Percentiles rank a stretch among this genome's conserved stretches.
Conservation (phyloP, 129 eudicot genomes). For the Helianthus tuberosus region DNA sequence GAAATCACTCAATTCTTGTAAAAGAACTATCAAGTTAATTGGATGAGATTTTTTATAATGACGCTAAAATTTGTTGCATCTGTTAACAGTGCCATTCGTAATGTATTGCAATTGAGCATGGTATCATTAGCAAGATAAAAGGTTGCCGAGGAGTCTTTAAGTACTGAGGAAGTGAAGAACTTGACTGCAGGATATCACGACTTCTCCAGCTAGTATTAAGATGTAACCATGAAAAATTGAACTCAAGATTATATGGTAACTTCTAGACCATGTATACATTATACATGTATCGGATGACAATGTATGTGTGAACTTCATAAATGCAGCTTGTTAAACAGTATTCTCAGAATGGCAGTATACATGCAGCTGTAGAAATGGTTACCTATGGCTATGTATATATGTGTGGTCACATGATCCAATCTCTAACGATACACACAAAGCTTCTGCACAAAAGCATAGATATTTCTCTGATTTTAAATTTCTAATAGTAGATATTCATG, state of each 20-base stretch:
- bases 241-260: constrained; percentile 26
- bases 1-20: constrained; percentile 5
- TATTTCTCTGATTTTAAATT: background rate
- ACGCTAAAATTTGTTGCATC: constrained; percentile 15
- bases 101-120: constrained; percentile 51
- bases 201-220: constrained; percentile 23
- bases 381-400: background rate
- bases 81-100: constrained; percentile 67
- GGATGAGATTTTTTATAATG: background rate
- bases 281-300: constrained; percentile 29
- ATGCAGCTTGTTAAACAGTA: constrained; percentile 36
- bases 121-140: constrained; percentile 38
- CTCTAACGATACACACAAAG: constrained; percentile 5
- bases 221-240: constrained; percentile 30
- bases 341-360: constrained; percentile 14
- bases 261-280: constrained; percentile 31
- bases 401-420: background rate
- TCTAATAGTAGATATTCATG: background rate
- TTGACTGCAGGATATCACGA: constrained; percentile 29
- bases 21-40: background rate
- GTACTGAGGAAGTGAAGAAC: constrained; percentile 24
- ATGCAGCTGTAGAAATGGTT: background rate
- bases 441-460: background rate
- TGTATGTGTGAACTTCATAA: constrained; percentile 27
- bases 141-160: constrained; percentile 42